Conservation (phyloP, 225 moss, liverwort and hornwort genomes). For the Neckera pumila region DNA sequence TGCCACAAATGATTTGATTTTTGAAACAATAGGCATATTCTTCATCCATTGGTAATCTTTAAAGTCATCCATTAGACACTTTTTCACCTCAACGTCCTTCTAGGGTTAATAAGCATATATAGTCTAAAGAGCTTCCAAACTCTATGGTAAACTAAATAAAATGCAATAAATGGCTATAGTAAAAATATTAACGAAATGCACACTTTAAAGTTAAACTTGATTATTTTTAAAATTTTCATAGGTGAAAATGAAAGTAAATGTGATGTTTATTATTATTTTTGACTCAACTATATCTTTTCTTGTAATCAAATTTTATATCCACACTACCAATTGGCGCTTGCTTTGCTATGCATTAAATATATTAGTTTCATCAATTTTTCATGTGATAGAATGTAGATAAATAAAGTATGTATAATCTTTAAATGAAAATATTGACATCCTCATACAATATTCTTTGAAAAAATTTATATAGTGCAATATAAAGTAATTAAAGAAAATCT, state of each 20-base stretch:
- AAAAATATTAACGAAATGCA: not conserved
- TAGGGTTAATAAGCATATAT: too few relatives aligned
- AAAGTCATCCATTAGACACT: rapidly evolving
- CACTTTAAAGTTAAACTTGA: too few relatives aligned
- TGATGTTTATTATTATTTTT: not conserved
- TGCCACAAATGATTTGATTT: not conserved
- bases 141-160: not conserved
- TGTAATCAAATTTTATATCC: not conserved
- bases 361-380: too few relatives aligned
- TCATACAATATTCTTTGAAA: too few relatives aligned
- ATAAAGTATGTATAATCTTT: too few relatives aligned
- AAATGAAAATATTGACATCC: too few relatives aligned
- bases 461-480: too few relatives aligned
- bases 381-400: too few relatives aligned
- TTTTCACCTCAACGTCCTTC: not conserved
- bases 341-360: too few relatives aligned
- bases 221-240: not conserved
- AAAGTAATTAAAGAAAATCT: too few relatives aligned
- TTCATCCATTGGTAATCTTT: not conserved
- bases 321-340: too few relatives aligned
- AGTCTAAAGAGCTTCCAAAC: not conserved
- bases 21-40: not conserved
- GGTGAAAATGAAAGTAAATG: not conserved
- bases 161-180: not conserved
- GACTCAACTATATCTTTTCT: not conserved